These are phyloP conservation scores for Chlorophyllum brunneum DNA, from an alignment of 768 basidiomycete genomes.

Conservation along the genomic window DNA sequence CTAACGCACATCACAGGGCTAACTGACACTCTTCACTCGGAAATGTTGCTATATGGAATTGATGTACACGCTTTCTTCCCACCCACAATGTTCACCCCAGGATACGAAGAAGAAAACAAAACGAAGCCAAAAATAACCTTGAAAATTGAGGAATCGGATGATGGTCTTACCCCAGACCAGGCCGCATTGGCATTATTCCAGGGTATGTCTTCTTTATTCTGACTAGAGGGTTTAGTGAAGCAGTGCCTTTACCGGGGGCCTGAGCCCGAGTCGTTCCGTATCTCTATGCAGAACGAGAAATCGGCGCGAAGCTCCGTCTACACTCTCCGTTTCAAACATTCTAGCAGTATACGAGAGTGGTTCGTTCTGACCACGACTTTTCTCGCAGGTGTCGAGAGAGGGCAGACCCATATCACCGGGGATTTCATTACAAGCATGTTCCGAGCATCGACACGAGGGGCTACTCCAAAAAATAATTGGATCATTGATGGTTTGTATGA, in stretches of 20 bases:
- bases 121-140: slow-evolving; percentile 72
- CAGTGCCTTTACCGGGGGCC: slow-evolving; percentile 2
- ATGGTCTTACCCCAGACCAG: slow-evolving; percentile 56
- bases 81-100: slow-evolving; percentile 74
- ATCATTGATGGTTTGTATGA: slow-evolving; percentile 54
- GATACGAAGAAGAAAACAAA: slow-evolving; percentile 71
- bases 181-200: slow-evolving; percentile 57
- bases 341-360: neutral
- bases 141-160: slow-evolving; percentile 72
- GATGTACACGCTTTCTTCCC: slow-evolving; percentile 82
- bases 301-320: neutral
- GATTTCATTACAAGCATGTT: slow-evolving; percentile 69
- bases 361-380: neutral
- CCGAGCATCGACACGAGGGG: slow-evolving; percentile 61
- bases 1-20: slow-evolving; percentile 47
- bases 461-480: slow-evolving; percentile 54
- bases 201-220: slow-evolving; percentile 35
- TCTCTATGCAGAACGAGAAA: neutral
- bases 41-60: slow-evolving; percentile 75
- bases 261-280: neutral
- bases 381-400: slow-evolving; percentile 57
- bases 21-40: slow-evolving; percentile 78
- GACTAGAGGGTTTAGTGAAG: neutral
- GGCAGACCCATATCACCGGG: slow-evolving; percentile 70
- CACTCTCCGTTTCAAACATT: neutral